Percentiles rank a stretch among this genome's conserved stretches.
phyloP scores from a whole-genome alignment of 305 asterid species.

The Solanum aculeatissimum region DNA sequence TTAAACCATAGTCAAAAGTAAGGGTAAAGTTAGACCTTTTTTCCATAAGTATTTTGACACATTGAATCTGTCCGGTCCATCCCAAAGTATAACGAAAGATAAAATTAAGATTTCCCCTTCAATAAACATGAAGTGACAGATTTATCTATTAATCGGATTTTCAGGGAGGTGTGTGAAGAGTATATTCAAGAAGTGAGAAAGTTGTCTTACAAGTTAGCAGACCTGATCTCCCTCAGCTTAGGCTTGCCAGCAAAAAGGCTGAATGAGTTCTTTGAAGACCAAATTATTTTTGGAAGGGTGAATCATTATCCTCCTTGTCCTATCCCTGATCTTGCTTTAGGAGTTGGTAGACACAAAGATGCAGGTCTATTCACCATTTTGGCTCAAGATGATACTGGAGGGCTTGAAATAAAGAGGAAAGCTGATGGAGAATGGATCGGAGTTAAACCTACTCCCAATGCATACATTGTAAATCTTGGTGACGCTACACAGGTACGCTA shows the following conservation, averaged over 20 bases:
- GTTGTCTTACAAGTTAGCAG: constrained; percentile 38
- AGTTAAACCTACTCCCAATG: constrained; percentile 45
- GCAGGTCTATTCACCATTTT: constrained; percentile 44
- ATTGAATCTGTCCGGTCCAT: neutral
- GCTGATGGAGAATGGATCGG: constrained; percentile 55
- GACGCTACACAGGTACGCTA: constrained; percentile 48
- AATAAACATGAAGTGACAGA: neutral
- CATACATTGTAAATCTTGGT: constrained; percentile 55
- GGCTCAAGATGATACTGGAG: constrained; percentile 55
- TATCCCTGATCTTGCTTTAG: constrained; percentile 49
- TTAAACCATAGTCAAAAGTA: neutral
- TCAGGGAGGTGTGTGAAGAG: constrained; percentile 52
- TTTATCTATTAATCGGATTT: neutral
- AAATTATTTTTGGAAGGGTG: constrained; percentile 39
- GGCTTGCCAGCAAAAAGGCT: constrained; percentile 36
- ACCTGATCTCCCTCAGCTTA: constrained; percentile 43
- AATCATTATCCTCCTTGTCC: constrained; percentile 70
- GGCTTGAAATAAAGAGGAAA: constrained; percentile 60
- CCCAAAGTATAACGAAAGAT: neutral
- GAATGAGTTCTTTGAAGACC: constrained; percentile 35
- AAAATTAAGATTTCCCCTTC: neutral
- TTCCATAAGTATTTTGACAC: neutral
- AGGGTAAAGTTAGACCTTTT: neutral
- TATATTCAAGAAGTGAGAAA: constrained; percentile 34
- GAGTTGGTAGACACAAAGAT: constrained; percentile 67